Base-by-base conservation (phyloP, 768 basidiomycete species). In the Gelatoporia subvermispora region DNA sequence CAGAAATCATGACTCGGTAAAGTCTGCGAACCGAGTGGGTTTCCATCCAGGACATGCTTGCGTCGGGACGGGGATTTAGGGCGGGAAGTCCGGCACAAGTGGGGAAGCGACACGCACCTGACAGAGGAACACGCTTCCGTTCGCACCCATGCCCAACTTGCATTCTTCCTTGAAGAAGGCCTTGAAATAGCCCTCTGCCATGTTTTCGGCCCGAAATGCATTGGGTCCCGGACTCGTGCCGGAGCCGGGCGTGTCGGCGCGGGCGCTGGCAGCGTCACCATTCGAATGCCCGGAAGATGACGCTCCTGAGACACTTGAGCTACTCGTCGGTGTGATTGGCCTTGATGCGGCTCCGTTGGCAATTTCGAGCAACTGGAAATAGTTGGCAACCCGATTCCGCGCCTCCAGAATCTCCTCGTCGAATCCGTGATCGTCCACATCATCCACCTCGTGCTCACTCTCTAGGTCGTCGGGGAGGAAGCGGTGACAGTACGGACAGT, bases 121-220 rank as follows among this genome's bases (percentile, higher is more conserved):
- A 58, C 91, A 94, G 3, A 95, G 72, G 62, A 75, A 96, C 1
- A 98, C 94, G 21, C 76, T 86, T 1, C 95, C 94, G 59, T 93
- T 92, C 0, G 93, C 93, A 37, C 94, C 94, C 90, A 96, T 94
- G 0, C 94, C 94, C 5, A 98, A 73, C 50, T 84, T 79, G 52
- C 77, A 82, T 55, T 94, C 91, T 59, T 96, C 93, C 49, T 84
- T 80, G 61, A 98, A 98, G 71, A 95, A 98, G 0, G 89, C 77
- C 55, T 85, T 80, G 69, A 94, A 95, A 63, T 97, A 97, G 0
- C 93, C 93, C 45, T 93, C 85, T 0, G 92, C 91, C 86, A 91
- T 87, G 25, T 77, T 74, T 43, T 85, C 84, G 2, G 79, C 74
- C 2, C 80, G 72, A 65, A 90, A 89, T 1, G 78, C 61, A 25